Evolutionary conservation across 257 asterid species (phyloP), one percentile per base, ranked within the genome.

Genomic region (Penstemon barbatus): DNA sequence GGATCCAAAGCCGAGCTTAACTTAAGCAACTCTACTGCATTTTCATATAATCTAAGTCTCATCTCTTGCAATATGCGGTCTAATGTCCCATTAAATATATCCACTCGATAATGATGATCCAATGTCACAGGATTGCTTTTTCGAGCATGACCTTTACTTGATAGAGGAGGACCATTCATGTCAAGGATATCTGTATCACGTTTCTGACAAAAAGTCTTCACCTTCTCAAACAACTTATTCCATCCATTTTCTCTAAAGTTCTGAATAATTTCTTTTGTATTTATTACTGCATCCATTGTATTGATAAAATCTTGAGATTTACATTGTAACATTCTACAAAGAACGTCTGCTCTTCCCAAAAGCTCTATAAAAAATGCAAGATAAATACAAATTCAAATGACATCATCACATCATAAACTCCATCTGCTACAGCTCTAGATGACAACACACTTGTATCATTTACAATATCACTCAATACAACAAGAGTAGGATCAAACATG

Each of bases 1-100:
- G 55, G 57, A 59, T 66, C 6, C 4, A 72, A 56, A 36, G 77
- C 65, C 18, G 45, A 53, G 8, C 58, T 52, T 13, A 64, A 13
- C 6, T 10, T 49, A 11, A 63, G 13, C 38, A 72, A 43, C n/a
- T 72, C 43, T n/a, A 36, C 12, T 10, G 10, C 69, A 18, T 36
- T 50, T 5, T 63, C 57, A 33, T 46, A 12, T 5, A 63, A 46
- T 36, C 40, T 10, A 10, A 5, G 12, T 4, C 33, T 45, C 25
- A 63, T 63, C 37, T 43, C 40, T 42, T 61, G 39, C 10, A 61
- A 61, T 4, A 61, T 61, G n/a, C 39, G 43, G 15, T 61, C 53
- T 42, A 25, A 18, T 8, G 61, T 56, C 5, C 61, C 61, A 56
- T 25, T 18, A 10, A 56, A 56, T 18, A 25, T 60, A 60, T 60